Conservation (phyloP, 2,329 filamentous ascomycete genomes). For the Beauveria medogensis region DNA sequence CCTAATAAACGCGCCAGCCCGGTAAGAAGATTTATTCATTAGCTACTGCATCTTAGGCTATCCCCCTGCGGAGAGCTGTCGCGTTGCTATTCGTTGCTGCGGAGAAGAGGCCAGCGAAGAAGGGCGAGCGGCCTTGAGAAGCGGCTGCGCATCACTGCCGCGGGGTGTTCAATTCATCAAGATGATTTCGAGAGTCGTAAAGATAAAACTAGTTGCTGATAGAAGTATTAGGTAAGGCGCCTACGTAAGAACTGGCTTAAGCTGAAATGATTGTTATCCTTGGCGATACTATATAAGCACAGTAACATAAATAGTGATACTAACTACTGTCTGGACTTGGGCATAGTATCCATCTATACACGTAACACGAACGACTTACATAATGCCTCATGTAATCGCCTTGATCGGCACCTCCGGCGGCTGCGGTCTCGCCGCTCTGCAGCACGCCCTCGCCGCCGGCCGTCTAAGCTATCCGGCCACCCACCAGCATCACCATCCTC, state of each 20-base stretch:
- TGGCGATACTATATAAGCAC: no score
- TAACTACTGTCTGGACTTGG: not conserved
- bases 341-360: not conserved
- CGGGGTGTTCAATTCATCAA: not conserved
- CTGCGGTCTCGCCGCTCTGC: conserved; percentile 30
- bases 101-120: not conserved
- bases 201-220: no score
- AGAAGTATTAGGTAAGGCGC: no score
- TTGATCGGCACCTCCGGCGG: conserved; percentile 37
- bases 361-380: not conserved
- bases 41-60: no score
- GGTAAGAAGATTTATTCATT: no score
- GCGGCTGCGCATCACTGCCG: no score
- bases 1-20: no score
- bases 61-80: not conserved
- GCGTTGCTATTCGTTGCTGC: not conserved
- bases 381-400: conserved; percentile 17
- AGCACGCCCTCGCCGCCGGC: conserved; percentile 29
- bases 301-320: no score
- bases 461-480: conserved; percentile 30
- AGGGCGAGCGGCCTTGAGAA: no score
- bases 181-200: no score
- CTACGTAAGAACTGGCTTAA: no score
- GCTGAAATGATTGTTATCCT: no score
- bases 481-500: conserved; percentile 38